phyloP scores from a whole-genome alignment of 1,284 basidiomycete genomes.

The Chalciporus piperatoides region DNA sequence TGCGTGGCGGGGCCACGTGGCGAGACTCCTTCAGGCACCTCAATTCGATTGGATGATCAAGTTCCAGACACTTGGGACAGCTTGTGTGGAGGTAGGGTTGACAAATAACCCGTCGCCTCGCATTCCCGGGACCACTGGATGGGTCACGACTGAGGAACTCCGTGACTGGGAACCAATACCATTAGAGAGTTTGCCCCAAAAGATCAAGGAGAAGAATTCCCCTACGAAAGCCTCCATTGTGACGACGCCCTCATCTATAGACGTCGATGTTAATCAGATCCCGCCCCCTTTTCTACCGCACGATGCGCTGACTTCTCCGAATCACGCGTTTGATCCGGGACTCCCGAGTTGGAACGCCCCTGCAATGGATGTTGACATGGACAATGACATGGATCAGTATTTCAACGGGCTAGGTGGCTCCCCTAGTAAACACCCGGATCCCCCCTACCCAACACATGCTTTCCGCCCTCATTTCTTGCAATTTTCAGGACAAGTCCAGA shows the following conservation, averaged over 20 bases:
- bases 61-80: constrained; percentile 5
- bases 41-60: constrained; percentile 7
- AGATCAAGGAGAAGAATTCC: background rate
- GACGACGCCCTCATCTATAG: background rate
- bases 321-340: background rate
- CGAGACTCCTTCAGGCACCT: constrained; percentile 15
- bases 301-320: background rate
- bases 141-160: constrained; percentile 9
- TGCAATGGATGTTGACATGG: constrained; percentile 12
- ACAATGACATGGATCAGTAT: constrained; percentile 27
- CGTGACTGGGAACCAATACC: constrained; percentile 20
- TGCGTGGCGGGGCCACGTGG: constrained; percentile 20
- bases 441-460: constrained; percentile 4
- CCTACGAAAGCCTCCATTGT: background rate
- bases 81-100: constrained; percentile 7
- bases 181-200: background rate
- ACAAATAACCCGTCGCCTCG: constrained; percentile 4
- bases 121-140: constrained; percentile 9
- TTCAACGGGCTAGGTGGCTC: constrained; percentile 27
- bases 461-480: constrained; percentile 9
- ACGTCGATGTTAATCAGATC: background rate
- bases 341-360: constrained; percentile 1
- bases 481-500: background rate
- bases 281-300: background rate
- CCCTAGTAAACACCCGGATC: constrained; percentile 13